Evolutionary conservation across 1,284 basidiomycete genomes (phyloP), one percentile per base, ranked within the genome.

Genomic region (Malassezia equina): DNA sequence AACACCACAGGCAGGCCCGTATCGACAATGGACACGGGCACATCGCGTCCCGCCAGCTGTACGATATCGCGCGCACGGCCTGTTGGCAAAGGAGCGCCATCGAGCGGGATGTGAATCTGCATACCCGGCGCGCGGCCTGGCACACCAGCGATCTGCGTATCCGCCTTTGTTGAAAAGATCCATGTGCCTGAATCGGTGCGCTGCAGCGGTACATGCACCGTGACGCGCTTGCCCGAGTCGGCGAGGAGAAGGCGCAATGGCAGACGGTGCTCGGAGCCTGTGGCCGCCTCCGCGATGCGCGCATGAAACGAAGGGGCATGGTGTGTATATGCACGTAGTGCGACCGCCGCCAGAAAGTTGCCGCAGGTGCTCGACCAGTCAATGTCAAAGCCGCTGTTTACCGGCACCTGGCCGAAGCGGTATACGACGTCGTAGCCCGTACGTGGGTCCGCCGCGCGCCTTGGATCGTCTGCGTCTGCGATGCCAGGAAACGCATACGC

Each of bases 301-400:
- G 3, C 34, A n/a, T 11, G 23, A 8, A 48, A 48, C 4, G 66
- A 53, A 21, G 47, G 32, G 6, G 47, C 12, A 27, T 65, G 55
- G 15, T 28, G 19, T 28, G 62, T 60, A 13, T 69, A 42, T 4
- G 62, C 61, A 44, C 54, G 71, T 15, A 67, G 54, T 3, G 64
- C 70, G 3, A 63, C 71, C 1, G 70, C 68, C n/a, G 67, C 58
- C 7, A 74, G 61, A 19, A 74, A 53, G 19, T 74, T 74, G 19
- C 67, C 71, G 51, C 71, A 74, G 3, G 71, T 74, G 27, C 59
- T 63, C 2, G 56, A 54, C 69, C 70, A 74, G 50, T 74, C 71
- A 27, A 74, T 54, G 15, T 54, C 7, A 0, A 39, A 57, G 1
- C 58, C 54, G 1, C 23, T 36, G 7, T 62, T 48, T 28, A 74